Conservation (phyloP, 805 yeast genomes). For the Ogataea trehaloabstinens region DNA sequence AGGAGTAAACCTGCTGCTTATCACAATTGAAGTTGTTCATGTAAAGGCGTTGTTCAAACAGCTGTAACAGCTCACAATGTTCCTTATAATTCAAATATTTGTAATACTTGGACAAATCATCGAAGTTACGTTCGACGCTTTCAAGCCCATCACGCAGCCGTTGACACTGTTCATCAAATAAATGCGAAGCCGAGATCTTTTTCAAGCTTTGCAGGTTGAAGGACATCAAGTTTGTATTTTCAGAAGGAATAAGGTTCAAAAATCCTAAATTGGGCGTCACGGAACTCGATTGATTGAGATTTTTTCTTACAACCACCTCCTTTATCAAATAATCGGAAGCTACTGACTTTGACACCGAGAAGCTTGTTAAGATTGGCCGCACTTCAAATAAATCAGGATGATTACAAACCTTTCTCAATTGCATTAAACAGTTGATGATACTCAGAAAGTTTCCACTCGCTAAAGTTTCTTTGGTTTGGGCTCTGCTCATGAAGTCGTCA, state of each 20-base stretch:
- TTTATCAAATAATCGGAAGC: conserved; percentile 43
- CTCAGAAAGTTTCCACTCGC: conserved; percentile 94
- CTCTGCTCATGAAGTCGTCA: conserved; percentile 96
- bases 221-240: conserved; percentile 43
- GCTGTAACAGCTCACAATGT: conserved; percentile 50
- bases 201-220: conserved; percentile 44
- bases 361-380: conserved; percentile 89
- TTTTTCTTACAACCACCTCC: conserved; percentile 39
- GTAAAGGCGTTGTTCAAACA: conserved; percentile 55
- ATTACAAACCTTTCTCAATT: conserved; percentile 91
- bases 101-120: conserved; percentile 57
- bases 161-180: conserved; percentile 43
- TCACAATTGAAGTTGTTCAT: conserved; percentile 65
- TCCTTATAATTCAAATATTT: conserved; percentile 51
- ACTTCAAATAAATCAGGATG: conserved; percentile 97
- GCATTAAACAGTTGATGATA: conserved; percentile 97
- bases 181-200: conserved; percentile 45
- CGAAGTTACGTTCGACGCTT: conserved; percentile 31
- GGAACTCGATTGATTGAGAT: conserved; percentile 13
- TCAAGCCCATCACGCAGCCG: conserved; percentile 38
- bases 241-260: conserved; percentile 58
- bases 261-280: conserved; percentile 46
- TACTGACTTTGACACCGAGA: conserved; percentile 69
- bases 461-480: conserved; percentile 90
- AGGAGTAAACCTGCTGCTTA: conserved; percentile 66